Evolutionary conservation across 345 rosid genomes (phyloP).

Genomic region (Eucalyptus erythrocorys): DNA sequence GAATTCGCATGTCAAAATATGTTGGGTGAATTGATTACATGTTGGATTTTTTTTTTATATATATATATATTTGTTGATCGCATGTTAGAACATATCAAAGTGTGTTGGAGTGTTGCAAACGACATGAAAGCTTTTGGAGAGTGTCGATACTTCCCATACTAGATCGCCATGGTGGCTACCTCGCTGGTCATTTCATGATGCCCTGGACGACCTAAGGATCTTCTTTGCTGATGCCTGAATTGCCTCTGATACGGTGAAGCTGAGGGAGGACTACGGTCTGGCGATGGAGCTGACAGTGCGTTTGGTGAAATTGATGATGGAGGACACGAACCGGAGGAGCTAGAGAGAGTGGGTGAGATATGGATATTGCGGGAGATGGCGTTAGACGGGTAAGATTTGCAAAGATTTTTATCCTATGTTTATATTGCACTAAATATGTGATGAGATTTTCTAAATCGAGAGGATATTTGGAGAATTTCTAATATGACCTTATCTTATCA

Average conservation of each 20-base stretch:
- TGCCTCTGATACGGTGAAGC: neutral
- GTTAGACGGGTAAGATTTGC: too few relatives aligned
- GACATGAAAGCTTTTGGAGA: too few relatives aligned
- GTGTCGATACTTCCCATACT: too few relatives aligned
- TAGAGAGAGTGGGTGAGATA: neutral
- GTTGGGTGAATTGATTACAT: too few relatives aligned
- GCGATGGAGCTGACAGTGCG: neutral
- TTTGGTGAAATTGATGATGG: neutral
- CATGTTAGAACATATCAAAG: too few relatives aligned
- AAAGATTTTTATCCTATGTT: too few relatives aligned
- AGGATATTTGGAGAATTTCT: too few relatives aligned
- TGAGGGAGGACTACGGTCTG: neutral
- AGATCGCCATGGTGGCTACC: neutral
- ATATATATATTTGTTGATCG: rapidly evolving
- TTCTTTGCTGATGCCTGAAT: neutral
- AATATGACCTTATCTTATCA: neutral
- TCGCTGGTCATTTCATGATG: neutral
- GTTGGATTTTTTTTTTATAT: too few relatives aligned
- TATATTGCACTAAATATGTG: neutral
- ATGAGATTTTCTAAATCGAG: neutral
- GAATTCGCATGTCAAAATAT: too few relatives aligned
- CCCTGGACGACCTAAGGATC: neutral
- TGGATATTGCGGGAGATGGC: neutral
- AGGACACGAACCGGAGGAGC: neutral
- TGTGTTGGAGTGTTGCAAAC: rapidly evolving